Conservation (phyloP, 2,329 filamentous ascomycete species). For the Cladosporium sp. region DNA sequence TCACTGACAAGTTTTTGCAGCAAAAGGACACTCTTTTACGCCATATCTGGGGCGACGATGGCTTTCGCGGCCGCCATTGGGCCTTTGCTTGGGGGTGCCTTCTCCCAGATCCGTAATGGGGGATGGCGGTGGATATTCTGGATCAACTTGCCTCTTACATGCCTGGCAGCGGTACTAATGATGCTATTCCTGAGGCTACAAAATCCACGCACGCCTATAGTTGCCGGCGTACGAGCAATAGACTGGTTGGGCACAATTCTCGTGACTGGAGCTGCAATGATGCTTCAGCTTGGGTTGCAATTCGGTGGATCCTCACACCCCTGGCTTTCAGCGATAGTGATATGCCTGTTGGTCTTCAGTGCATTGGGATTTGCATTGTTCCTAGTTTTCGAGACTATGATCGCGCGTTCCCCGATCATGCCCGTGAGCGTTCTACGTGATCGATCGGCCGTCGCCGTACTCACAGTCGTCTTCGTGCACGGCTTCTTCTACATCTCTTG, state of each 20-base stretch:
- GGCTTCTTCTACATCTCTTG: constrained; percentile 72
- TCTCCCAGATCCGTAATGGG: neutral
- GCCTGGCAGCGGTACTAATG: constrained; percentile 46
- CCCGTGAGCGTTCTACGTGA: constrained; percentile 66
- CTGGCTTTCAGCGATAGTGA: constrained; percentile 52
- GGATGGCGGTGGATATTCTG: constrained; percentile 36
- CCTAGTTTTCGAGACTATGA: constrained; percentile 64
- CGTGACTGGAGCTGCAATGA: constrained; percentile 48
- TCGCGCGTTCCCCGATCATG: constrained; percentile 68
- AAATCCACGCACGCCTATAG: no score
- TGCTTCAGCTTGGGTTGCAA: constrained; percentile 51
- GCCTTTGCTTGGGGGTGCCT: neutral
- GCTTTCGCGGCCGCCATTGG: neutral
- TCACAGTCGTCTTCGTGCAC: constrained; percentile 66
- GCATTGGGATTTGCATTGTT: constrained; percentile 58
- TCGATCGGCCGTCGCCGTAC: constrained; percentile 60
- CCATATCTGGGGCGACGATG: neutral
- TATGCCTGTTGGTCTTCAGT: constrained; percentile 53
- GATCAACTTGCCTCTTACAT: constrained; percentile 52
- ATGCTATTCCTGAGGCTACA: constrained; percentile 47
- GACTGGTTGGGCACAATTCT: constrained; percentile 53
- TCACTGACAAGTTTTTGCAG: neutral
- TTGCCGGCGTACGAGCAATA: constrained; percentile 46
- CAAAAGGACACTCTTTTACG: neutral
- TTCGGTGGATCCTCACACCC: constrained; percentile 51